phyloP scores from a whole-genome alignment of 306 rosid species.

The Herpetospermum pedunculosum region DNA sequence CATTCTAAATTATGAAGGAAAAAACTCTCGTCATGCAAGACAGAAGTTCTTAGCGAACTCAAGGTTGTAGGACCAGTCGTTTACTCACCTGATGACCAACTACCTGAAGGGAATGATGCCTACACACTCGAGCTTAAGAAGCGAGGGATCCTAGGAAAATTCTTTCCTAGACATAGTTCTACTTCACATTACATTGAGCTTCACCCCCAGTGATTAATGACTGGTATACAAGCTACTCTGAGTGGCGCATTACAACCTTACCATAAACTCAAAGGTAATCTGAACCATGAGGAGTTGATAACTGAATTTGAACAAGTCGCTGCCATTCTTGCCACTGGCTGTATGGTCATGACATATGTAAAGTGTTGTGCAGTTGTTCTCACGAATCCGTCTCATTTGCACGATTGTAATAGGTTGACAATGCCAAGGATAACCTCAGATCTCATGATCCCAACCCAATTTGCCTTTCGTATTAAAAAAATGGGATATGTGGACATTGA shows the following conservation, averaged over 20 bases:
- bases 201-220: not conserved
- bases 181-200: not conserved
- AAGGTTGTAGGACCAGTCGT: not conserved
- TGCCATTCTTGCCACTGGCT: not conserved
- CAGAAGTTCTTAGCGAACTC: not conserved
- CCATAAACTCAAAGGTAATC: not conserved
- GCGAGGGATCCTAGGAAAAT: not conserved
- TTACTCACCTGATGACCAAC: not conserved
- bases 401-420: not conserved
- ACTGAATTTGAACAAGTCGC: not conserved
- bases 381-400: not conserved
- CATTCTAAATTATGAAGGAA: not conserved
- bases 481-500: not conserved
- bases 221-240: not conserved
- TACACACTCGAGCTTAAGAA: not conserved
- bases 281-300: not conserved
- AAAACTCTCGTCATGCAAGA: not conserved
- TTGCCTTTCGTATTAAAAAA: not conserved
- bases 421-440: not conserved
- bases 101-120: not conserved
- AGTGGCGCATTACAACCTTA: not conserved
- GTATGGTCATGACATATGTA: not conserved
- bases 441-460: not conserved
- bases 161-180: not conserved
- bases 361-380: not conserved